Evolutionary conservation across 345 rosid genomes (phyloP), one percentile per base, ranked within the genome.

Genomic region (Barbarea vulgaris): DNA sequence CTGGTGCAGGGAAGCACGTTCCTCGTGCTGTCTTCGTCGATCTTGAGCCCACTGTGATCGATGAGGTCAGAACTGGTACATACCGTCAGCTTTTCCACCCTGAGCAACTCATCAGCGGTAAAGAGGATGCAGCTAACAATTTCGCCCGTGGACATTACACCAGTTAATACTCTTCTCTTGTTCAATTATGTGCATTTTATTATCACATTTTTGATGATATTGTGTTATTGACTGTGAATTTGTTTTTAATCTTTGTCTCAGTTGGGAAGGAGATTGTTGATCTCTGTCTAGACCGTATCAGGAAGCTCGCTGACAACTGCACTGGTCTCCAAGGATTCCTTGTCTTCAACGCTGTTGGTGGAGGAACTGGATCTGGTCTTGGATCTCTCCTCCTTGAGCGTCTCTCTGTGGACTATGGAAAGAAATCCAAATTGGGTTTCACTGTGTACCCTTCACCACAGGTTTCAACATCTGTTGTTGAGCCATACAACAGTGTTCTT

Each of bases 121-220:
- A 91, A 83, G 97, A 91, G 81, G 97, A 91, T 69, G 91, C 96
- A 55, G 97, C 97, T 31, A 91, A 89, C 80, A 89, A 91, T 84
- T 91, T 89, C 81, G 96, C 97, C 56, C 88, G 97, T 81, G 96
- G 97, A 50, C 97, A 91, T 80, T 91, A 91, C 76, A 89, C 93
- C 44, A 89, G 97, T 85, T 65, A 52, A 0, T 18, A 30, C 48
- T n/a, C 15, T 27, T 71, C 77, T 42, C 17, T 46, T 27, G 58
- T 15, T 15, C 18, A 15, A 15, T 6, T 15, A 42, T 46, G 4
- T 2, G 21, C 21, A 0, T 6, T 44, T n/a, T n/a, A 0, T 46
- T 2, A 2, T n/a, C 21, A 7, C 6, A 0, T 17, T 46, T 17
- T 14, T 71, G 12, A n/a, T 34, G 25, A 19, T 58, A 42, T 28